Evolutionary conservation across 306 rosid genomes (phyloP), one percentile per base, ranked within the genome.

Genomic region (Quercus wislizeni): DNA sequence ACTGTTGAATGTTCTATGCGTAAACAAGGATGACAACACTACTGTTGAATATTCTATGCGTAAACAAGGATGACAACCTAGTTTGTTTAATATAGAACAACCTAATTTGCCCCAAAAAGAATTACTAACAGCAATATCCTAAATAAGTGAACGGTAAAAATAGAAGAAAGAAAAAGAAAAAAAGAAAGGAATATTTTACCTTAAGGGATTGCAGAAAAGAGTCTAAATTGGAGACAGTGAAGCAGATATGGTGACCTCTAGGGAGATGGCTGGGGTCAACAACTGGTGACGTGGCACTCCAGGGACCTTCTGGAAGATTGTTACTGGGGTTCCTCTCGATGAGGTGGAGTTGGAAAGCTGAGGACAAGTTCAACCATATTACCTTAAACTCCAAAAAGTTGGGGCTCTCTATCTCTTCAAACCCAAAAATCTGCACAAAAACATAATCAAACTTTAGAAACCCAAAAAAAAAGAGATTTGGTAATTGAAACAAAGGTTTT

Each of bases 201-300:
- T 93, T 85, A 83, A 93, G 97, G 49, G 87, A 63, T 0, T 77
- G 85, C 10, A 89, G 76, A 46, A 93, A 80, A 17, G 89, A 85
- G 1, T 91, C 87, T 19, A 91, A 84, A 72, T 91, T 86, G 81
- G 97, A 77, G 78, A 93, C 92, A 18, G 95, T 82, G 89, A 93
- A 85, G 82, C 97, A 91, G 86, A 93, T 81, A 77, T 91, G 98
- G 87, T 93, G 98, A 81, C 97, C 97, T 74, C 93, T 81, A 41
- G 91, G 97, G 27, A 93, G 92, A 84, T 88, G 91, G 63, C 83
- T 83, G 6, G 98, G 95, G 71, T 93, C 93, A 20, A 85, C 80
- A 1, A 89, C 78, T 9, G 98, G 82, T 55, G 98, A 85, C 10
- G 81, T 69, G 82, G 97, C 92, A 58, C 89, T 90, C 83, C 82